Evolutionary conservation across 371 early-diverging fungal species (phyloP), one percentile per base, ranked within the genome.

Genomic region (Rhizopus stolonifer): DNA sequence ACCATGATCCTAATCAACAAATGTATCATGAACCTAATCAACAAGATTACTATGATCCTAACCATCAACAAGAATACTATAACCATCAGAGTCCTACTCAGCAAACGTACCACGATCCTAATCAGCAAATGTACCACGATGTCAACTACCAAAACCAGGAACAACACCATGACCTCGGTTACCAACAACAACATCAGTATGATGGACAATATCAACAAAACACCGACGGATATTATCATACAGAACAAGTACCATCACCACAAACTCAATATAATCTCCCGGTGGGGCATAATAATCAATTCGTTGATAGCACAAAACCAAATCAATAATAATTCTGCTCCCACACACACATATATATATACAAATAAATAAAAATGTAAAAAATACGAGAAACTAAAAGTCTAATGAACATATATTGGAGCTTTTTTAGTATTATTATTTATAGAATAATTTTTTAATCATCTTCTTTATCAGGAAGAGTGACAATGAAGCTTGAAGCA

Each of bases 401-500:
- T 29, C 31, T 29, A 29, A 29, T 29, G 31, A 7, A 10, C 7
- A 10, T 4, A 10, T 29, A 29, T 29, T 29, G 10, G 10, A 29
- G 10, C 10, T 29, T 29, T 29, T 7, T 29, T 29, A 7, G 4
- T 29, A 29, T 29, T 31, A 31, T 31, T 31, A 13, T 13, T 31
- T 31, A n/a, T 6, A 6, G 15, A 1, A 33, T 33, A 19, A n/a
- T n/a, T n/a, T n/a, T 25, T 11, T 15, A 15, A 11, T 21, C 18
- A 43, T 60, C 49, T n/a, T 54, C 51, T 23, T 49, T 25, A 21
- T 60, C 60, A 18, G 62, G 61, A 13, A 44, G 56, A 33, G 65
- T 64, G 9, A 71, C 57, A 17, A 71, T 54, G 25, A 49, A 67
- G 10, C 52, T 52, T n/a, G 64, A 47, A 8, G 61, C 58, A 11